A percentile compares a stretch with the other conserved stretches of the same genome.
These are phyloP conservation scores for Elaeis oleifera DNA, from an alignment of 202 grass and related monocot genomes.

Conservation along the genomic window DNA sequence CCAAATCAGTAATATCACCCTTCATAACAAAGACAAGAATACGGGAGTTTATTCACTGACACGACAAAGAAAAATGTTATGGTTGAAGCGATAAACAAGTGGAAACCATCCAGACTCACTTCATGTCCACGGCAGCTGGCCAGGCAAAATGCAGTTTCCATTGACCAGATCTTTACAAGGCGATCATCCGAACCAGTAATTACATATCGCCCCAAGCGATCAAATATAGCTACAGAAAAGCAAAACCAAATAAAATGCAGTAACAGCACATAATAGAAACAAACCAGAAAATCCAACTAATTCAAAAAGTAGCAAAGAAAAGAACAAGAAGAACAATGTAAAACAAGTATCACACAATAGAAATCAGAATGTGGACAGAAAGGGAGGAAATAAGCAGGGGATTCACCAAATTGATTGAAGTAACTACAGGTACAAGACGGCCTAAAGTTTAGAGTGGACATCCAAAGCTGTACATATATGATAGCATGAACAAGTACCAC, in stretches of 20 bases:
- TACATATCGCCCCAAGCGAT: conserved; percentile 77
- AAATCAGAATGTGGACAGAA: no score
- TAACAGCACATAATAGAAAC: conserved; percentile 7
- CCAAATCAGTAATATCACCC: conserved; percentile 97
- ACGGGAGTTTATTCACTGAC: conserved; percentile 19
- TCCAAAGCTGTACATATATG: no score
- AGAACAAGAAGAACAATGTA: no score
- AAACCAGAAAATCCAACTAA: conserved; percentile 15
- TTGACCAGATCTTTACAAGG: conserved; percentile 95
- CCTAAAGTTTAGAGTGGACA: not conserved
- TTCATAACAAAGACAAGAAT: conserved; percentile 39
- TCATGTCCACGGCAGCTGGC: conserved; percentile 94
- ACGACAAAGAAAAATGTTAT: conserved; percentile 16
- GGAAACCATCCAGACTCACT: conserved; percentile 43
- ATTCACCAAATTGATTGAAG: not conserved
- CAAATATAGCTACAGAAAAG: conserved; percentile 75
- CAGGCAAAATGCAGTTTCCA: conserved; percentile 96
- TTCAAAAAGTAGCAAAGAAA: not conserved
- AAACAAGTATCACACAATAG: no score
- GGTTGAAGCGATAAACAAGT: conserved; percentile 16
- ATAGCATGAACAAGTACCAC: no score
- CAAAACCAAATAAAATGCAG: conserved; percentile 12
- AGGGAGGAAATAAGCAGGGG: no score
- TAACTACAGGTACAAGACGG: not conserved
- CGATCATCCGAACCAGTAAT: conserved; percentile 98